These are phyloP conservation scores for Limonium bicolor DNA, from an alignment of 148 eudicot genomes.

Conservation along the genomic window DNA sequence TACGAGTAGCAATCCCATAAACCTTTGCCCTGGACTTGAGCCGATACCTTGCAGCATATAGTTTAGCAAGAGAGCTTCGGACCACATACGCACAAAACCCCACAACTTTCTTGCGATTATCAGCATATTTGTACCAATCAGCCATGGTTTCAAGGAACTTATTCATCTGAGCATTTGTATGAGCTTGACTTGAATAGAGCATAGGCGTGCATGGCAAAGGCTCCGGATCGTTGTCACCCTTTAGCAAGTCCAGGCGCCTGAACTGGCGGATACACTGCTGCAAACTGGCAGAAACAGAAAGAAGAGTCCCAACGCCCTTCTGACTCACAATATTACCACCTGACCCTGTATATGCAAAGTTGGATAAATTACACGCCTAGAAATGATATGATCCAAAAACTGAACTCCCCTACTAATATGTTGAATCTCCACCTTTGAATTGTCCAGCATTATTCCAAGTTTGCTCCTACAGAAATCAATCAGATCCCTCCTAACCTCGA, in stretches of 20 bases:
- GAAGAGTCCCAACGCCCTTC: constrained; percentile 92
- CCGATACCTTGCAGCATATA: constrained; percentile 91
- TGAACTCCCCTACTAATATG: constrained; percentile 75
- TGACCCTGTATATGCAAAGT: constrained; percentile 71
- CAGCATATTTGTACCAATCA: constrained; percentile 94
- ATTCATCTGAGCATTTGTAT: constrained; percentile 95
- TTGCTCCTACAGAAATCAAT: constrained; percentile 44
- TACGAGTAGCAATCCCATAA: constrained; percentile 65
- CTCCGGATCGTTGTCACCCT: constrained; percentile 91
- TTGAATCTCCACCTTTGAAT: constrained; percentile 74
- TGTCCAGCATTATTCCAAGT: constrained; percentile 48
- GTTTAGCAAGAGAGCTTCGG: constrained; percentile 81
- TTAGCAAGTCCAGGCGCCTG: constrained; percentile 52
- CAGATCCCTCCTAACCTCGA: constrained; percentile 41
- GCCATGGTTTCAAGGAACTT: constrained; percentile 97
- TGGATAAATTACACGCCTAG: constrained; percentile 69
- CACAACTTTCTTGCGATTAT: constrained; percentile 82
- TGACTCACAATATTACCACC: constrained; percentile 69
- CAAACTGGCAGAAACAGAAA: constrained; percentile 88
- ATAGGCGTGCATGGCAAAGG: constrained; percentile 90
- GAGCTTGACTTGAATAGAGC: constrained; percentile 94
- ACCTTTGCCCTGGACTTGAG: constrained; percentile 94
- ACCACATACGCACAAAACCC: constrained; percentile 94
- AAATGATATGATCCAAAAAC: constrained; percentile 79
- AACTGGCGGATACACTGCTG: constrained; percentile 67